Base-by-base conservation (phyloP, 352 stramenopile species). In the Phytophthora sp. region DNA sequence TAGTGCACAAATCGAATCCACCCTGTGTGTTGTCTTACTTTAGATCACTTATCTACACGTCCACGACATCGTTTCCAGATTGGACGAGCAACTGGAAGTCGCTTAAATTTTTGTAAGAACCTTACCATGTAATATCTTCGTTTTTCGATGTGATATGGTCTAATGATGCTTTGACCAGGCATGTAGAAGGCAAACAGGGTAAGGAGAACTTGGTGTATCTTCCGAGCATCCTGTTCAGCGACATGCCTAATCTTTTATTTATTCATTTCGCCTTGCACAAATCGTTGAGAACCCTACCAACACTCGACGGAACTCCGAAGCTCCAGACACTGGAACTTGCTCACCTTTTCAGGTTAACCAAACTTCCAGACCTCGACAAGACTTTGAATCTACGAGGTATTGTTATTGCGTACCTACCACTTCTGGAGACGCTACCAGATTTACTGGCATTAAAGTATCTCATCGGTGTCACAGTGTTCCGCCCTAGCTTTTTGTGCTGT, bases 91-190 rank as follows among this genome's bases (percentile, higher is more conserved):
- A 38, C 0, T 74, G 79, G 54, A 66, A 41, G 21, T 65, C 61
- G 2, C 67, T 85, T 5, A 60, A 82, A 23, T 79, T 73, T n/a
- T 13, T 85, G 76, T 85, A 71, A 23, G 76, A 44, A 45, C 8
- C 15, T 60, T 21, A 18, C 9, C 1, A 28, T 43, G 2, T n/a
- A 42, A n/a, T n/a, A n/a, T n/a, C n/a, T n/a, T n/a, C n/a, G n/a
- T n/a, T n/a, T n/a, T n/a, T n/a, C n/a, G n/a, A n/a, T n/a, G n/a
- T n/a, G n/a, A n/a, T n/a, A n/a, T n/a, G n/a, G n/a, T n/a, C n/a
- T n/a, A n/a, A n/a, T n/a, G n/a, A n/a, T n/a, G n/a, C n/a, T n/a
- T n/a, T n/a, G n/a, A n/a, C n/a, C 39, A 39, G 51, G 6, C 44
- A 60, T 12, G 31, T 64, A 5, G 18, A 58, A 39, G 51, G 48